Evolutionary conservation across 208 protist genomes (phyloP), one percentile per base, ranked within the genome.

Genomic region (Acanthamoeba royreba): DNA sequence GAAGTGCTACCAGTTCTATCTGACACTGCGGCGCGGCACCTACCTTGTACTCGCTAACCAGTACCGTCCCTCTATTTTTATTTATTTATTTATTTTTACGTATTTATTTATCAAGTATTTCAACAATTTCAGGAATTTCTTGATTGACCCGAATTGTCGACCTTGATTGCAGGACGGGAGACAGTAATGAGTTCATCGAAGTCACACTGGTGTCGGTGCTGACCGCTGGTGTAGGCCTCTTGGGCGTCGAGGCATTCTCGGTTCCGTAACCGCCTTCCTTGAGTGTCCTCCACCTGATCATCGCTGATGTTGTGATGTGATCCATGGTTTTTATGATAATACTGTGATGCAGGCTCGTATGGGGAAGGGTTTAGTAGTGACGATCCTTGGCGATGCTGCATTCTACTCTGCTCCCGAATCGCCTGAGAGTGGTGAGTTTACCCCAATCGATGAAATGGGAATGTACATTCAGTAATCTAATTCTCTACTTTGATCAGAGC

Each of bases 351-450:
- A 87, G 77, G 77, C 47, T 15, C 77, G 66, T 2, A 77, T 87
- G 47, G 47, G 43, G 15, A 17, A 28, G 31, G 77, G 77, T 74
- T 31, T 94, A 0, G 28, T 38, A 17, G 93, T 96, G 17, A 94
- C 94, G 28, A 96, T 95, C 40, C 13, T 94, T 13, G 94, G 93
- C 40, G 94, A 85, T 5, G 92, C 93, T 77, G 85, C 86, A 19
- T 96, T 96, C 46, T 96, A 96, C 81, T 95, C 93, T 22, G 45
- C 77, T 15, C 45, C 66, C 5, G 66, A 77, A 28, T 28, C 66
- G 66, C 35, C 66, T 22, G 66, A 43, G 13, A n/a, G 38, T 31
- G 66, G 66, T 77, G 13, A 9, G 49, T 19, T 55, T n/a, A n/a
- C n/a, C n/a, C n/a, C n/a, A n/a, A n/a, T n/a, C n/a, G n/a, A n/a